These are phyloP conservation scores for Aspergillus sp. DNA, from an alignment of 2,329 filamentous ascomycete species.

Conservation along the genomic window DNA sequence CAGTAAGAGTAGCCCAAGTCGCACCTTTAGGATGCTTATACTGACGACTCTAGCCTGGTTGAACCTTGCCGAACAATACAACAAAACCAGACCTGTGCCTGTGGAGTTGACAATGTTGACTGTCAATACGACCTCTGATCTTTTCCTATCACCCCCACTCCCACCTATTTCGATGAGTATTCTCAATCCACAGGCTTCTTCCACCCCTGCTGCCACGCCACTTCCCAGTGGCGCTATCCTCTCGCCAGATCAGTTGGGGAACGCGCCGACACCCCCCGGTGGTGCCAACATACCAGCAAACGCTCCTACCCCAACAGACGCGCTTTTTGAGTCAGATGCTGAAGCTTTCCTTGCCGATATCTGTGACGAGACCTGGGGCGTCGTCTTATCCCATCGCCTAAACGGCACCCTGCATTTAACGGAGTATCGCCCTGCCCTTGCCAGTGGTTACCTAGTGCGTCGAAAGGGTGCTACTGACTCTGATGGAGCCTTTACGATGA, in stretches of 20 bases:
- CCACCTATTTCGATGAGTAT: constrained; percentile 38
- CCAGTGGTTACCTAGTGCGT: constrained; percentile 54
- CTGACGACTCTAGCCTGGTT: constrained; percentile 43
- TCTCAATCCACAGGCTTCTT: constrained; percentile 38
- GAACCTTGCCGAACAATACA: constrained; percentile 43
- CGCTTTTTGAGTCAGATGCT: constrained; percentile 51
- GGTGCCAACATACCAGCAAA: constrained; percentile 41
- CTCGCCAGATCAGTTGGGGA: constrained; percentile 49
- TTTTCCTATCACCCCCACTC: constrained; percentile 39
- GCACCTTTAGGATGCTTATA: background rate
- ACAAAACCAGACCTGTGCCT: constrained; percentile 38
- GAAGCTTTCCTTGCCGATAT: constrained; percentile 62
- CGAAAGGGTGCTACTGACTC: constrained; percentile 46
- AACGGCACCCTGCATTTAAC: constrained; percentile 47
- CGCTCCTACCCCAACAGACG: constrained; percentile 40
- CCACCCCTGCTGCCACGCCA: constrained; percentile 47
- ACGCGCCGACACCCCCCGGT: constrained; percentile 43
- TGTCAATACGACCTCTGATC: constrained; percentile 40
- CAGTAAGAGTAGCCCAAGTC: constrained; percentile 37
- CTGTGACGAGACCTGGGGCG: constrained; percentile 63
- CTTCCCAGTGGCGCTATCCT: constrained; percentile 39
- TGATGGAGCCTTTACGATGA: constrained; percentile 47
- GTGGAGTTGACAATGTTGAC: constrained; percentile 44
- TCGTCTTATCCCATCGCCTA: constrained; percentile 58
- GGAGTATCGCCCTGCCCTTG: constrained; percentile 47